Evolutionary conservation across 2,329 filamentous ascomycete species (phyloP).

Genomic region (Xylariaceae sp.): DNA sequence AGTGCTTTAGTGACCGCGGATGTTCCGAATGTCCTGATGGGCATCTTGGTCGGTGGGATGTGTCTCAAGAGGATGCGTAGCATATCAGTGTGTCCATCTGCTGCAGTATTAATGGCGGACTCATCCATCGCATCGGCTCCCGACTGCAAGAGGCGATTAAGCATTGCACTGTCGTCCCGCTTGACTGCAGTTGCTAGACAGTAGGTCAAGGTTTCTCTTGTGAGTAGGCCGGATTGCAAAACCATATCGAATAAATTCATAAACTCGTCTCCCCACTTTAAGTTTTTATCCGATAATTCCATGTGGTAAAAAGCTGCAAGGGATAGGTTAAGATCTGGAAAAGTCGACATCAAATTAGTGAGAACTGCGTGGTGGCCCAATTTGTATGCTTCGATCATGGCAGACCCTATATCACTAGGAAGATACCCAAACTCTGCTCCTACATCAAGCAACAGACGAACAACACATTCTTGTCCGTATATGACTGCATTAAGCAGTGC

Average conservation of each 20-base stretch:
- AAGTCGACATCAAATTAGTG: background rate
- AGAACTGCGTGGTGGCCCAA: conserved; percentile 3
- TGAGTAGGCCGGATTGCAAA: background rate
- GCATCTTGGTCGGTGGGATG: background rate
- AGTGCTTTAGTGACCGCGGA: background rate
- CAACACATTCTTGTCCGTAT: conserved; percentile 1
- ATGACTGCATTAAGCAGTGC: background rate
- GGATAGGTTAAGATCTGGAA: background rate
- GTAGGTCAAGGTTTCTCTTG: background rate
- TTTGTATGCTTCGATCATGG: background rate
- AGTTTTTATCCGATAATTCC: background rate
- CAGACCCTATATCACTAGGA: background rate
- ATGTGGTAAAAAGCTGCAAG: too few relatives aligned
- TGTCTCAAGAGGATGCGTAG: background rate
- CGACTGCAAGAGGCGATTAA: background rate
- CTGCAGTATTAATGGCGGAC: background rate
- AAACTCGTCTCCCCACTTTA: background rate
- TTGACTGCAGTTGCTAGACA: background rate
- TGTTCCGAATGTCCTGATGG: background rate
- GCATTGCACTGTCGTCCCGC: background rate
- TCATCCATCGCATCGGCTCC: background rate
- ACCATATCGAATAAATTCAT: conserved; percentile 1
- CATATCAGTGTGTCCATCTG: background rate
- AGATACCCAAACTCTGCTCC: background rate
- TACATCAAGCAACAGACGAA: conserved; percentile 1